Evolutionary conservation across 2,329 filamentous ascomycete species (phyloP).

Genomic region (Calonectria pseudoturangicola): DNA sequence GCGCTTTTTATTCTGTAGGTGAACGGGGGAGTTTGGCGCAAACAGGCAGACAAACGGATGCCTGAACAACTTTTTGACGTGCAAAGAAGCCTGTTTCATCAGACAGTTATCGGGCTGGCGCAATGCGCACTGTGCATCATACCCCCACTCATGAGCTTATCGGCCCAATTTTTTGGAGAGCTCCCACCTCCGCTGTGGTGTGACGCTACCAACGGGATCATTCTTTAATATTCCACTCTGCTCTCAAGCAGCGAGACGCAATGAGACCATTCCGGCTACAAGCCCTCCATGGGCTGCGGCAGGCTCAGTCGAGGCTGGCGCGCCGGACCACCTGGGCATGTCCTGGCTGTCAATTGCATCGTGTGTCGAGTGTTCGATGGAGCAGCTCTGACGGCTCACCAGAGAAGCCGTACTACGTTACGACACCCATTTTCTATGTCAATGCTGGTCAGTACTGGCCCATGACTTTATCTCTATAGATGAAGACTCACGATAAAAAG

Average conservation of each 20-base stretch:
- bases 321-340: slow-evolving; percentile 54
- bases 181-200: slow-evolving; percentile 37
- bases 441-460: slow-evolving; percentile 81
- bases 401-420: slow-evolving; percentile 93
- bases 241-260: slow-evolving; percentile 29
- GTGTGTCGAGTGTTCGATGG: slow-evolving; percentile 54
- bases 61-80: slow-evolving; percentile 31
- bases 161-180: slow-evolving; percentile 44
- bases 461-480: too few relatives aligned
- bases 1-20: slow-evolving; percentile 6
- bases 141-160: slow-evolving; percentile 40
- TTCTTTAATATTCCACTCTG: slow-evolving; percentile 14
- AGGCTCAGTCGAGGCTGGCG: slow-evolving; percentile 44
- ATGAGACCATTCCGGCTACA: slow-evolving; percentile 58
- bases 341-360: slow-evolving; percentile 53
- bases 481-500: slow-evolving; percentile 64
- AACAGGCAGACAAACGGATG: slow-evolving; percentile 37
- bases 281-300: slow-evolving; percentile 51
- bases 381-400: slow-evolving; percentile 57
- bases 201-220: slow-evolving; percentile 39
- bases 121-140: slow-evolving; percentile 47
- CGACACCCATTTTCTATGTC: slow-evolving; percentile 98
- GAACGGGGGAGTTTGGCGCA: slow-evolving; percentile 45
- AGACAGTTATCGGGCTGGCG: slow-evolving; percentile 49
- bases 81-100: slow-evolving; percentile 35